A percentile compares a stretch with the other conserved stretches of the same genome.
Evolutionary conservation across 176 grass and related monocot genomes (phyloP).

Genomic region (Zea luxurians): DNA sequence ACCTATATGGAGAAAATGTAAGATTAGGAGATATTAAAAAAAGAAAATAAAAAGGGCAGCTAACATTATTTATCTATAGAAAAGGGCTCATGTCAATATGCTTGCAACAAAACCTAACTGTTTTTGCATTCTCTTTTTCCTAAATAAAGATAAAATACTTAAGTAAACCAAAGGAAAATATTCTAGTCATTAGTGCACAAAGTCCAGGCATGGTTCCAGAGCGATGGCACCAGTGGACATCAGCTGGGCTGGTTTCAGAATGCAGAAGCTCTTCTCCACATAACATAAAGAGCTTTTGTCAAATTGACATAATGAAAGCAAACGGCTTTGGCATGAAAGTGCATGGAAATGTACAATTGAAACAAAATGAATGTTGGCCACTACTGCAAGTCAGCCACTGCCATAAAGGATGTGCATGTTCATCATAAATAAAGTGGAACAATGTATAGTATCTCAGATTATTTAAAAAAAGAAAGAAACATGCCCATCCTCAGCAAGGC

Average conservation of each 20-base stretch:
- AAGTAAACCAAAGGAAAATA: not conserved
- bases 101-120: not conserved
- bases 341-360: not conserved
- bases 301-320: not conserved
- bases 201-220: not conserved
- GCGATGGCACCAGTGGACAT: constrained; percentile 9
- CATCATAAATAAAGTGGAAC: not conserved
- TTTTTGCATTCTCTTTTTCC: not conserved
- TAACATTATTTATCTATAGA: not conserved
- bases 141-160: not conserved
- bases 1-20: constrained; percentile 53
- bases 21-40: constrained; percentile 1
- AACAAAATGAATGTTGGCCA: constrained; percentile 13
- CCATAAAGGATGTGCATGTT: not conserved
- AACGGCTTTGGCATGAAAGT: not conserved
- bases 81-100: constrained; percentile 24
- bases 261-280: not conserved
- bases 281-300: constrained; percentile 12
- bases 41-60: not conserved
- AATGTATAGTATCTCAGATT: not conserved
- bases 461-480: not conserved
- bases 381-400: not conserved
- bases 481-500: not conserved
- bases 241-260: not conserved
- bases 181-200: not conserved